phyloP scores from a whole-genome alignment of 75 land plant genomes.

The Selaginella tamariscina region DNA sequence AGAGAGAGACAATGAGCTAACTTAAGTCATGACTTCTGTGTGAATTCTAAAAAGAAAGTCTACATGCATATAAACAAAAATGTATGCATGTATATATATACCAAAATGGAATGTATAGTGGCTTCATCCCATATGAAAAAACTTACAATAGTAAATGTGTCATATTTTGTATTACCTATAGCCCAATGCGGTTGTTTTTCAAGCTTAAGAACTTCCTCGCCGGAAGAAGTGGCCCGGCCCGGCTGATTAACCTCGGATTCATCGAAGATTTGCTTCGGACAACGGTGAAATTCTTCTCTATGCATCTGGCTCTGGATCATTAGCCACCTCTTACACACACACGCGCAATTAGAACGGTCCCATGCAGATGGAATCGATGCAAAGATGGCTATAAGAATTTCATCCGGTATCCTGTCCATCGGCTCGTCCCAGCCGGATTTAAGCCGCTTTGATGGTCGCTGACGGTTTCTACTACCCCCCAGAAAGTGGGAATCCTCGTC shows the following conservation, averaged over 20 bases:
- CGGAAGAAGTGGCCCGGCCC: neutral
- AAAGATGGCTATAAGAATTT: conserved; percentile 71
- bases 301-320: conserved; percentile 54
- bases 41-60: too few species aligned
- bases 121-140: too few species aligned
- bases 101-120: too few species aligned
- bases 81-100: too few species aligned
- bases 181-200: neutral
- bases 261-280: neutral
- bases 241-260: neutral
- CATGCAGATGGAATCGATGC: conserved; percentile 41
- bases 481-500: neutral
- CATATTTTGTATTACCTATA: too few species aligned
- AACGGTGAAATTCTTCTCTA: conserved; percentile 28
- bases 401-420: conserved; percentile 46
- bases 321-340: conserved; percentile 84
- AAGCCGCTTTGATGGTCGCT: neutral
- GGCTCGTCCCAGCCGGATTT: neutral
- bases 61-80: too few species aligned
- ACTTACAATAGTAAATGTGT: too few species aligned
- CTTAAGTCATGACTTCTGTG: too few species aligned
- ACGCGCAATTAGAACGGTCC: conserved; percentile 55
- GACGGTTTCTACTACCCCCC: too few species aligned
- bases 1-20: too few species aligned
- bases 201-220: neutral